phyloP scores from a whole-genome alignment of 441 rosid genomes.

The Mallotus japonicus region DNA sequence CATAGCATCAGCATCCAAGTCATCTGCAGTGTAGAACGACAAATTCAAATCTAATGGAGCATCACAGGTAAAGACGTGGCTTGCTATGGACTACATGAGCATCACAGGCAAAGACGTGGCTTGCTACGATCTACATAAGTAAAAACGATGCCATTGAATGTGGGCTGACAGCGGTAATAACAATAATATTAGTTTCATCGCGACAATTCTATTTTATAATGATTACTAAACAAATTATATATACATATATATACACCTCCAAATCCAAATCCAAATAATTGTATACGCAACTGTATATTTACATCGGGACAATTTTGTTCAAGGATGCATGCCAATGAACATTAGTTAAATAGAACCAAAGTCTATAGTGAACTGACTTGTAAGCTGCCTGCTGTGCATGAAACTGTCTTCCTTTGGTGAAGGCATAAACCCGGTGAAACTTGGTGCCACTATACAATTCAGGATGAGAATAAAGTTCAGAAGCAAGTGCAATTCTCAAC shows the following conservation, averaged over 20 bases:
- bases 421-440: background rate
- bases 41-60: no score
- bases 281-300: background rate
- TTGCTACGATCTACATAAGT: no score
- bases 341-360: background rate
- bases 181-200: background rate
- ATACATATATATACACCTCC: background rate
- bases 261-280: constrained; percentile 6
- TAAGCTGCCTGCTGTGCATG: background rate
- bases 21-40: no score
- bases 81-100: no score
- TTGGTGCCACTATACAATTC: background rate
- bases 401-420: background rate
- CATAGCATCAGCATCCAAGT: no score
- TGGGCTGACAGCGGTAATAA: no score
- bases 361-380: background rate
- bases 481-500: background rate
- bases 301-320: background rate
- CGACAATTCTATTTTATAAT: no score
- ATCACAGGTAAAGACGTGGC: no score
- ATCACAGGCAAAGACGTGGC: no score
- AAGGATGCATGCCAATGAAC: background rate
- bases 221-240: no score
- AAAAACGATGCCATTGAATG: no score
- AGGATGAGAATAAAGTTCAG: background rate